Evolutionary conservation across 2,329 filamentous ascomycete species (phyloP).

Genomic region (Chalaropsis thielavioides): DNA sequence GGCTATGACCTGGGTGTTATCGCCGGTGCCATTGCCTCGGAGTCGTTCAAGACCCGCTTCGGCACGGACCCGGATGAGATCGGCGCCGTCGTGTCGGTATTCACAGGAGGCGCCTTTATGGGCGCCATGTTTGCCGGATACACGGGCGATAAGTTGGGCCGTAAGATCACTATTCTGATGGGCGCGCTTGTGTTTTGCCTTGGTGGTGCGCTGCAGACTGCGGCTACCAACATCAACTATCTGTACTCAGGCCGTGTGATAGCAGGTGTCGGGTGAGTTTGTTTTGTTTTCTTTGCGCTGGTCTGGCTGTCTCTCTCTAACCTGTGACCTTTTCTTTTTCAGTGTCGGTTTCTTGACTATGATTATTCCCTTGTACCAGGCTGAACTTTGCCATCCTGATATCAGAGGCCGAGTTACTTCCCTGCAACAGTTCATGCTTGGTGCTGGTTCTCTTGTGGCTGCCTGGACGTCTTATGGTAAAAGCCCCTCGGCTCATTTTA

Average conservation of each 20-base stretch:
- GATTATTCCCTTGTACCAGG: slow-evolving; percentile 52
- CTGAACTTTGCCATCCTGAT: slow-evolving; percentile 61
- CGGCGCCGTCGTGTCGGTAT: slow-evolving; percentile 61
- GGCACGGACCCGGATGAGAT: slow-evolving; percentile 27
- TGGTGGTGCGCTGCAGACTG: slow-evolving; percentile 60
- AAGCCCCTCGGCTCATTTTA: slow-evolving; percentile 18
- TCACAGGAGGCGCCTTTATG: slow-evolving; percentile 63
- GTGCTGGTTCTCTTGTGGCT: slow-evolving; percentile 57
- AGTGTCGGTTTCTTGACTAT: slow-evolving; percentile 33
- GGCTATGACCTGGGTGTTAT: slow-evolving; percentile 43
- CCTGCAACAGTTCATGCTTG: slow-evolving; percentile 72
- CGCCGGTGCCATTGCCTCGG: slow-evolving; percentile 37
- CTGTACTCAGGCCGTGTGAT: slow-evolving; percentile 57
- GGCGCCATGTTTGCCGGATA: slow-evolving; percentile 52
- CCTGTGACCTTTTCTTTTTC: neutral
- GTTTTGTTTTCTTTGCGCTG: neutral
- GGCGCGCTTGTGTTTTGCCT: slow-evolving; percentile 59
- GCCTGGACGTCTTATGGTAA: slow-evolving; percentile 58
- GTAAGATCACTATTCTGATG: slow-evolving; percentile 55
- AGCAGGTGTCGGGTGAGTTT: slow-evolving; percentile 42
- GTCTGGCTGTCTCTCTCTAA: neutral
- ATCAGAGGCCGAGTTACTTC: slow-evolving; percentile 64
- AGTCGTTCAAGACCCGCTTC: slow-evolving; percentile 26
- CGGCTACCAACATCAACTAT: slow-evolving; percentile 41
- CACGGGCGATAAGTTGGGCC: slow-evolving; percentile 48